Percentiles rank a stretch among this genome's conserved stretches.
phyloP scores from a whole-genome alignment of 306 rosid genomes.

The Potentilla sterilis region DNA sequence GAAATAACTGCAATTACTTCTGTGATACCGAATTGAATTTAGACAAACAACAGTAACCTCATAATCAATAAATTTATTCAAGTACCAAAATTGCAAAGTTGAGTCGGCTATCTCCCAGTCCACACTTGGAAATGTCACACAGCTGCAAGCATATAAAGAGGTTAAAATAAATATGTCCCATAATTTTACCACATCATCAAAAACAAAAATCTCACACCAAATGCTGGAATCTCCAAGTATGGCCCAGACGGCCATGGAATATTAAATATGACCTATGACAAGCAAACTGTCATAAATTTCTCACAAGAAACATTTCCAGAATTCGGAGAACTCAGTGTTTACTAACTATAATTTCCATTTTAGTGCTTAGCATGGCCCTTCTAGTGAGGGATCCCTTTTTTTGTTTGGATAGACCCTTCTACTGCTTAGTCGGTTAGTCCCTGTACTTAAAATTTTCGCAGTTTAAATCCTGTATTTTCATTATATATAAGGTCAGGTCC shows the following conservation, averaged over 20 bases:
- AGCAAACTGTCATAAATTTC: conserved; percentile 2
- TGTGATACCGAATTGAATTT: not conserved
- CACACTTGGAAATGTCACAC: conserved; percentile 89
- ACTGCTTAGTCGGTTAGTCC: too few species aligned
- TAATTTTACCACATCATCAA: not conserved
- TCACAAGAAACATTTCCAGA: not conserved
- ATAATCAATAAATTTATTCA: not conserved
- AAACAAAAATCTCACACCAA: not conserved
- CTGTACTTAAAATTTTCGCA: too few species aligned
- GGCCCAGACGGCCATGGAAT: not conserved
- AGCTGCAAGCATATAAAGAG: conserved; percentile 52
- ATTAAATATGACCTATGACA: not conserved
- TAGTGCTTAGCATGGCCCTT: not conserved
- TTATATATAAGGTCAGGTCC: not conserved
- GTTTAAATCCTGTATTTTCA: not conserved
- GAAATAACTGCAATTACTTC: not conserved
- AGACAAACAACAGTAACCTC: not conserved
- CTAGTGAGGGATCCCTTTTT: too few species aligned
- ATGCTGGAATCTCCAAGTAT: conserved; percentile 2
- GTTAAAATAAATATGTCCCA: not conserved
- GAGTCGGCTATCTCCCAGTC: conserved; percentile 98
- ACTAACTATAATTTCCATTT: not conserved
- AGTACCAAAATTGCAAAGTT: conserved; percentile 91
- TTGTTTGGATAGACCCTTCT: too few species aligned
- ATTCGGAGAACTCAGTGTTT: not conserved